Percentiles rank a stretch among this genome's conserved stretches.
Conservation (phyloP, 1,284 basidiomycete species). For the Sanghuangporus weigelae region DNA sequence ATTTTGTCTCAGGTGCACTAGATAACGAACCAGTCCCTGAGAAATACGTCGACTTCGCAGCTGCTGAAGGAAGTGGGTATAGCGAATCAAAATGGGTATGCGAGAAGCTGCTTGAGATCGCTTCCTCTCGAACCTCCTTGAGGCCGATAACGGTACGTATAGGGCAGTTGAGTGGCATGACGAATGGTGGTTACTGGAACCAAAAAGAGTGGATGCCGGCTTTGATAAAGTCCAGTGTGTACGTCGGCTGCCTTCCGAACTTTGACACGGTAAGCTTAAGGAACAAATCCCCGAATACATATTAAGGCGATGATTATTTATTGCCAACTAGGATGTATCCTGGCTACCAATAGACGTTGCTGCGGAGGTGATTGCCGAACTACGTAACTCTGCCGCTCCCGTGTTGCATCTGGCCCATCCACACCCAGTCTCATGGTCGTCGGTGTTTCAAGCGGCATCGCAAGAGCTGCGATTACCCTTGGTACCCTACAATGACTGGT, state of each 20-base stretch:
- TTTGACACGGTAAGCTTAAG: constrained; percentile 10
- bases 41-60: constrained; percentile 21
- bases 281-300: not conserved
- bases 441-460: constrained; percentile 20
- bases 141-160: constrained; percentile 22
- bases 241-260: constrained; percentile 19
- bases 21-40: constrained; percentile 16
- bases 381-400: constrained; percentile 10
- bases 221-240: constrained; percentile 23
- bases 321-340: constrained; percentile 9
- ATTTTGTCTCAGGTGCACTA: not conserved
- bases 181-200: constrained; percentile 28
- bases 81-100: constrained; percentile 33
- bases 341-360: constrained; percentile 23
- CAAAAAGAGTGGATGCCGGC: constrained; percentile 27
- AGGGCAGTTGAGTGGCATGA: constrained; percentile 24
- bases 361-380: constrained; percentile 18
- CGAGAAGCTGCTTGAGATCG: constrained; percentile 26
- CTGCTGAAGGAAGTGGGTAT: constrained; percentile 24
- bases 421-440: constrained; percentile 23
- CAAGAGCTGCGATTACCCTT: constrained; percentile 20
- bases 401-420: constrained; percentile 27
- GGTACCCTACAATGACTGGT: constrained; percentile 25
- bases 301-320: not conserved
- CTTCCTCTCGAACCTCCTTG: constrained; percentile 22